Base-by-base conservation (phyloP, 441 rosid species). In the Viola pubescens region DNA sequence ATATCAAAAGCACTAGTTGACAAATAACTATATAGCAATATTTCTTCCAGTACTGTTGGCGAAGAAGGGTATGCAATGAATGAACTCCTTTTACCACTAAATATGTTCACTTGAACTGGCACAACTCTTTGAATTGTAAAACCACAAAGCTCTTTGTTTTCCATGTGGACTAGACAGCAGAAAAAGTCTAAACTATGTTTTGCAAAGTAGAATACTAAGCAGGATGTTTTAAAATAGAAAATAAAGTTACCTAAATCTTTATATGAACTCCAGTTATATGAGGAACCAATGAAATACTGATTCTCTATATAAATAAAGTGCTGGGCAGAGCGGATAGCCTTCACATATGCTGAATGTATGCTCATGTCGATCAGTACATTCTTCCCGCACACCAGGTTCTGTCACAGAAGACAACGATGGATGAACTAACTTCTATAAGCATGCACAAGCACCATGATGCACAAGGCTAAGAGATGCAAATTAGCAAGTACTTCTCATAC, bases 261-360 rank as follows among this genome's bases (percentile, higher is more conserved):
- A 70, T 86, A 57, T n/a, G 89, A 75, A 72, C 69, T 76, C 99
- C 99, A 94, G 68, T 77, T 85, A 77, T 70, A 91, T 4, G 99
- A 85, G 52, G 98, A 91, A 34, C 98, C 98, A 70, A 94, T 78
- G 73, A 94, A 94, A 69, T 94, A 94, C 72, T 94, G 98, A 66
- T 94, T 94, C 79, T 94, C 99, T 13, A 94, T 88, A 70, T 94
- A 94, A 63, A 94, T 91, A 67, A 81, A 94, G 72, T 91, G 95
- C 76, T 94, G 98, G 48, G 99, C 99, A 52, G 94, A 73, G 63
- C 99, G 98, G 58, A 94, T 91, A 75, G 98, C 99, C 65, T 87
- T 85, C 58, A 94, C 91, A 64, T 91, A 94, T 50, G 99, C 99
- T 10, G 92, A 82, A 72, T 94, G 99, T 75, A 94, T 94, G 82